Conservation (phyloP, 192 early-diverging fungal genomes). For the Coemansia sp. region DNA sequence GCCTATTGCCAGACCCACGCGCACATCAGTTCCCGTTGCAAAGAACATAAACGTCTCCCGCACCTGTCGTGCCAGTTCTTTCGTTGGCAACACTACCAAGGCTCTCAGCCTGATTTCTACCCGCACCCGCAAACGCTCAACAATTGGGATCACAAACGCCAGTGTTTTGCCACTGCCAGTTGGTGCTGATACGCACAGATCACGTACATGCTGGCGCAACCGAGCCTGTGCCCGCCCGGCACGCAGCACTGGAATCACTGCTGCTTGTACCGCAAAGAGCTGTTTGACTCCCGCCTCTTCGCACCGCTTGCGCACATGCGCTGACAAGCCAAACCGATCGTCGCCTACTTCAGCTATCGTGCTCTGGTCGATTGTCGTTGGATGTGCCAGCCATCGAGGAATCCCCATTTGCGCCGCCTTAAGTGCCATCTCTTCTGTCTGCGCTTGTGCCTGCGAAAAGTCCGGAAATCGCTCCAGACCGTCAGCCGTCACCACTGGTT, state of each 20-base stretch:
- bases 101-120: slow-evolving; percentile 80
- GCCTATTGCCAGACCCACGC: slow-evolving; percentile 72
- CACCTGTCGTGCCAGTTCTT: slow-evolving; percentile 89
- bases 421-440: slow-evolving; percentile 18
- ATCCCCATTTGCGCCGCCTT: slow-evolving; percentile 65
- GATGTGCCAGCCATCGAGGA: slow-evolving; percentile 85
- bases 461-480: slow-evolving; percentile 50
- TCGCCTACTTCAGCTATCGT: slow-evolving; percentile 54
- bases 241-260: slow-evolving; percentile 78
- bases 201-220: slow-evolving; percentile 74
- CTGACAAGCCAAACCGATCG: slow-evolving; percentile 60
- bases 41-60: slow-evolving; percentile 80
- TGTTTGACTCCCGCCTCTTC: slow-evolving; percentile 61
- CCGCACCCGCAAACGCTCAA: slow-evolving; percentile 74
- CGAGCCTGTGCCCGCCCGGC: slow-evolving; percentile 62
- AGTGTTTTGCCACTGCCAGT: slow-evolving; percentile 97
- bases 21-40: slow-evolving; percentile 70
- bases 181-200: slow-evolving; percentile 90
- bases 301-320: slow-evolving; percentile 60
- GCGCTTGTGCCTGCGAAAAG: slow-evolving; percentile 34
- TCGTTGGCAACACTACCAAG: slow-evolving; percentile 87
- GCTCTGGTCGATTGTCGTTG: slow-evolving; percentile 66
- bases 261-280: slow-evolving; percentile 88
- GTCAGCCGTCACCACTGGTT: neutral
- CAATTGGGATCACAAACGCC: slow-evolving; percentile 91